Evolutionary conservation across 495 filamentous ascomycete species (phyloP).

Genomic region (Penicillium cinerascens): DNA sequence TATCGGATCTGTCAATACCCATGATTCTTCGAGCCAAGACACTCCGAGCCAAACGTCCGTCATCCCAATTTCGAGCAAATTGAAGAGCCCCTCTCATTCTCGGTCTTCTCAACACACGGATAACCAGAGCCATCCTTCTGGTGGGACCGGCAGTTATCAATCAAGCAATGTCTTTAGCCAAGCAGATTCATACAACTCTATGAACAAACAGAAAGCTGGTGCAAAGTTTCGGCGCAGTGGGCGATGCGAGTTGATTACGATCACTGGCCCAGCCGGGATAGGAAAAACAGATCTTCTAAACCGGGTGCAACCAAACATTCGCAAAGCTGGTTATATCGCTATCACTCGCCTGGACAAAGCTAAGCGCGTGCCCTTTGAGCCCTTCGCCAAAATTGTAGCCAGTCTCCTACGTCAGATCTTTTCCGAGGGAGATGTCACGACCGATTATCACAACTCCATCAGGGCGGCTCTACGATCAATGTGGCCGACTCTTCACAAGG

Average conservation of each 20-base stretch:
- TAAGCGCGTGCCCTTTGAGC: conserved; percentile 76
- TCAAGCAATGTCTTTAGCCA: conserved; percentile 31
- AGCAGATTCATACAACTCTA: conserved; percentile 28
- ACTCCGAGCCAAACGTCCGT: conserved; percentile 1
- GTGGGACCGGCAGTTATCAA: conserved; percentile 22
- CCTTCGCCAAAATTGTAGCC: conserved; percentile 72
- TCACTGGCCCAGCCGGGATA: conserved; percentile 71
- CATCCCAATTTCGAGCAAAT: conserved; percentile 19
- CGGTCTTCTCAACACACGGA: conserved; percentile 37
- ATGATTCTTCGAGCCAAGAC: conserved; percentile 29
- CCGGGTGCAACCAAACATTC: conserved; percentile 67
- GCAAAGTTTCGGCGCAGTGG: conserved; percentile 63
- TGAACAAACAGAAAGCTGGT: conserved; percentile 38
- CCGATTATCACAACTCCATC: conserved; percentile 72
- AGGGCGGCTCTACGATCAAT: conserved; percentile 69
- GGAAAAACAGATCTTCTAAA: conserved; percentile 84
- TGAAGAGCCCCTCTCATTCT: conserved; percentile 39
- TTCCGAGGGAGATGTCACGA: conserved; percentile 81
- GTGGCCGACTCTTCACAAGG: conserved; percentile 73
- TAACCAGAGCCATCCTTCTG: conserved; percentile 32
- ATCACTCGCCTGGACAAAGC: conserved; percentile 83
- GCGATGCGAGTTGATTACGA: conserved; percentile 72
- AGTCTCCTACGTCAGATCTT: conserved; percentile 88
- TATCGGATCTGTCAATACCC: conserved; percentile 31
- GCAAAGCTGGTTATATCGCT: conserved; percentile 74